phyloP scores from a whole-genome alignment of 495 filamentous ascomycete genomes.

The Xylaria castorea region DNA sequence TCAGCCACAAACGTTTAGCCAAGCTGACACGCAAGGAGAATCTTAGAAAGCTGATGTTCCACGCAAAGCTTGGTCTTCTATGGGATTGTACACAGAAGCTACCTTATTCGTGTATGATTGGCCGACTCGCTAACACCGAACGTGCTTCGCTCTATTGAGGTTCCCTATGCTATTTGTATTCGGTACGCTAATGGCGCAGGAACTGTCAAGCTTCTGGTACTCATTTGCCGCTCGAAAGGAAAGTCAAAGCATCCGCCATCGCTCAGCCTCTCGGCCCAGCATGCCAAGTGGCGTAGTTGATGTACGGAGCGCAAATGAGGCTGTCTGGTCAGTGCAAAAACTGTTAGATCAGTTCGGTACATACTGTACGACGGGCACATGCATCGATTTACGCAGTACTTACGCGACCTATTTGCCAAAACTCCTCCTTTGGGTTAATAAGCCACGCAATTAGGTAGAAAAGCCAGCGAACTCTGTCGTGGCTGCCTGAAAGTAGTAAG shows the following conservation, averaged over 20 bases:
- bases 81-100: neutral
- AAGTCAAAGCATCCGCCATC: neutral
- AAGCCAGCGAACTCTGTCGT: neutral
- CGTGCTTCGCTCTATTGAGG: neutral
- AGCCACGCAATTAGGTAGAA: neutral
- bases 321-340: neutral
- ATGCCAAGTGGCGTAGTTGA: neutral
- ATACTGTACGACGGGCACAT: constrained; percentile 3
- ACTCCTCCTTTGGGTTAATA: neutral
- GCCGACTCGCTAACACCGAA: neutral
- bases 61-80: neutral
- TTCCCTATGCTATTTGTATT: neutral
- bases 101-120: neutral
- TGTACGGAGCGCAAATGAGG: neutral
- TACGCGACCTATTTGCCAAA: neutral
- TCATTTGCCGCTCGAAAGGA: neutral
- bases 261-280: neutral
- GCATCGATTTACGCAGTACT: neutral
- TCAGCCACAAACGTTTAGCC: constrained; percentile 20
- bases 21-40: neutral
- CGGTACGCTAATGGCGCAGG: constrained; percentile 3
- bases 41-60: neutral
- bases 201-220: neutral
- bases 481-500: constrained; percentile 6
- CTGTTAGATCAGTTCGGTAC: neutral